These are phyloP conservation scores for Tuber umbilicatum DNA, from an alignment of 495 filamentous ascomycete species.

Conservation along the genomic window DNA sequence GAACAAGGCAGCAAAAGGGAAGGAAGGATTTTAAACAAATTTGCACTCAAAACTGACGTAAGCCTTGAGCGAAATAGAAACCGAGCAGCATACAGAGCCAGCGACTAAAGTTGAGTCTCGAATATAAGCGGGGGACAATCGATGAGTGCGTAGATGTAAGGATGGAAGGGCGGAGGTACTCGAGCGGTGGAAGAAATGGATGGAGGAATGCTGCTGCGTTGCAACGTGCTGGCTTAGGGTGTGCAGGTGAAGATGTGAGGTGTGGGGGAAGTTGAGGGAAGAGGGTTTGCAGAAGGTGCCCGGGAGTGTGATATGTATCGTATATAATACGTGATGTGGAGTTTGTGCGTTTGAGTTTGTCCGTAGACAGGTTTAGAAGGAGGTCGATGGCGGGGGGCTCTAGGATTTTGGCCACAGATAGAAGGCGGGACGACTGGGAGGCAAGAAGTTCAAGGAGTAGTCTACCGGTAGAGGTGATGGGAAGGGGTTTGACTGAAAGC, in stretches of 20 bases:
- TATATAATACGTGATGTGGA: not conserved
- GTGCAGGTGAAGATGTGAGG: not conserved
- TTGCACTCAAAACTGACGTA: not conserved
- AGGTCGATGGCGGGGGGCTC: not conserved
- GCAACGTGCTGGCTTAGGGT: not conserved
- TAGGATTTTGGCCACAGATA: not conserved
- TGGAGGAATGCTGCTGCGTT: conserved; percentile 3
- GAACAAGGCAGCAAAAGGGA: not conserved
- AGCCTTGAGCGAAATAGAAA: not conserved
- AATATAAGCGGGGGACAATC: not conserved
- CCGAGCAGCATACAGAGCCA: not conserved
- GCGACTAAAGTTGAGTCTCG: not conserved
- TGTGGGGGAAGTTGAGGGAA: not conserved
- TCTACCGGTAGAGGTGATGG: not conserved
- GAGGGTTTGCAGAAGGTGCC: not conserved
- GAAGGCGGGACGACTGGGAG: not conserved
- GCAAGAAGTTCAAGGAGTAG: not conserved
- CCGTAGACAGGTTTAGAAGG: not conserved
- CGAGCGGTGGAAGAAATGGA: not conserved
- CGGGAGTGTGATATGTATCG: not conserved
- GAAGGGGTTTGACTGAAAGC: not conserved
- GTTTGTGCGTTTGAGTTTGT: not conserved
- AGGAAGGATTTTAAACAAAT: not conserved
- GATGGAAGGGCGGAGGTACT: not conserved
- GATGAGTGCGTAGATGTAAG: not conserved